phyloP scores from a whole-genome alignment of 306 rosid genomes.

The Dryas alaskensis region DNA sequence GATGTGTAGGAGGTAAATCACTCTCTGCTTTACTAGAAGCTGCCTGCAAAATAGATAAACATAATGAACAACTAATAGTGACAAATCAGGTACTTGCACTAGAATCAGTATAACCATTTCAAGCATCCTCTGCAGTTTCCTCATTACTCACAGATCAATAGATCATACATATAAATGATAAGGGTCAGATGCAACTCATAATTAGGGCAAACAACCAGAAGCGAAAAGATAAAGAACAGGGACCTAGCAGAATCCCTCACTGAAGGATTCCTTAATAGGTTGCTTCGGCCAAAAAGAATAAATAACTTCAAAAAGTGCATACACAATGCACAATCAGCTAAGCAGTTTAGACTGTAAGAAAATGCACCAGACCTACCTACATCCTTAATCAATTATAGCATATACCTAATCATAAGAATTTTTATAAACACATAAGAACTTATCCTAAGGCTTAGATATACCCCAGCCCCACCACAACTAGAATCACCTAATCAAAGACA shows the following conservation, averaged over 20 bases:
- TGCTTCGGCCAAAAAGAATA: background rate
- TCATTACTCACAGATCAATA: background rate
- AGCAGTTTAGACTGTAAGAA: background rate
- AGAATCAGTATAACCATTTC: background rate
- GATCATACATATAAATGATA: background rate
- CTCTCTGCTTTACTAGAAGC: constrained; percentile 52
- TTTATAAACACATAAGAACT: background rate
- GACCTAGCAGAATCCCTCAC: background rate
- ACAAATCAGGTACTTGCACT: background rate
- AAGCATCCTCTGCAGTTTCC: background rate
- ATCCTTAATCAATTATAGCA: background rate
- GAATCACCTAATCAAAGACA: background rate
- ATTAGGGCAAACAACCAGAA: background rate
- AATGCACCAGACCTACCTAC: background rate
- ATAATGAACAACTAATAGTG: background rate
- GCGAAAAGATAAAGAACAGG: background rate
- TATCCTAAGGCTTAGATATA: background rate
- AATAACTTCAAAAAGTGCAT: background rate
- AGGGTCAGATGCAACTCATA: background rate
- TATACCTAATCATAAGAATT: background rate
- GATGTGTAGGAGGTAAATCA: constrained; percentile 28
- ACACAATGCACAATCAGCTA: background rate
- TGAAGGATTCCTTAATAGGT: background rate
- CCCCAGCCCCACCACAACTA: background rate
- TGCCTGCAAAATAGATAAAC: constrained; percentile 26